phyloP scores from a whole-genome alignment of 2,329 filamentous ascomycete genomes.

The Penicillium aurantiogriseum region DNA sequence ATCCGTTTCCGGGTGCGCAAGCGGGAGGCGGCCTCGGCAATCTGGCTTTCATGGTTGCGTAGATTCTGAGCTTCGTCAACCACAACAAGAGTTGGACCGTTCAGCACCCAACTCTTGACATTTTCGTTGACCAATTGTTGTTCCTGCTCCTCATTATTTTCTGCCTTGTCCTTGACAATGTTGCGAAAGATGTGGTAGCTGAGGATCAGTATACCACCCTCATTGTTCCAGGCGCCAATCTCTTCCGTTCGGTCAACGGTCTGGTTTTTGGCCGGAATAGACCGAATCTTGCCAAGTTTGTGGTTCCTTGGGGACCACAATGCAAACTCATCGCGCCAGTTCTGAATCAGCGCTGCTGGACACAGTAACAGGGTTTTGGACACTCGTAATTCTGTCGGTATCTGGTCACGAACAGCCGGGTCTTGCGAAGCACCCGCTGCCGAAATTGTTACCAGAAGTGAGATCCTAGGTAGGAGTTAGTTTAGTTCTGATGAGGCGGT shows the following conservation, averaged over 20 bases:
- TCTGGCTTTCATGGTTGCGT: conserved; percentile 62
- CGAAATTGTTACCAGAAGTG: conserved; percentile 72
- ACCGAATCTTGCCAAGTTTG: conserved; percentile 49
- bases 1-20: conserved; percentile 71
- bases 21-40: conserved; percentile 54
- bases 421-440: conserved; percentile 63
- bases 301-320: conserved; percentile 62
- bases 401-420: conserved; percentile 58
- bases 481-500: too few relatives aligned
- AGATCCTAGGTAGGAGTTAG: conserved; percentile 53
- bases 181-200: conserved; percentile 67
- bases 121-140: conserved; percentile 20
- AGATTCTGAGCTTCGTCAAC: conserved; percentile 82
- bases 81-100: conserved; percentile 69
- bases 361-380: conserved; percentile 71
- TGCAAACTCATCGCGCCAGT: conserved; percentile 77
- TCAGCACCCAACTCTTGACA: conserved; percentile 52
- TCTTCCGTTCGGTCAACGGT: too few relatives aligned
- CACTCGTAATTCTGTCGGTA: conserved; percentile 63
- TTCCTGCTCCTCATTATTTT: conserved; percentile 37
- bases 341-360: conserved; percentile 71
- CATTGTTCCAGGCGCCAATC: too few relatives aligned
- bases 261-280: too few relatives aligned
- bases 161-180: background rate
- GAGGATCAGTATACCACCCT: conserved; percentile 72